Percentiles rank a stretch among this genome's conserved stretches.
phyloP scores from a whole-genome alignment of 2,329 filamentous ascomycete species.

The Hymenoscyphus fraxineus region DNA sequence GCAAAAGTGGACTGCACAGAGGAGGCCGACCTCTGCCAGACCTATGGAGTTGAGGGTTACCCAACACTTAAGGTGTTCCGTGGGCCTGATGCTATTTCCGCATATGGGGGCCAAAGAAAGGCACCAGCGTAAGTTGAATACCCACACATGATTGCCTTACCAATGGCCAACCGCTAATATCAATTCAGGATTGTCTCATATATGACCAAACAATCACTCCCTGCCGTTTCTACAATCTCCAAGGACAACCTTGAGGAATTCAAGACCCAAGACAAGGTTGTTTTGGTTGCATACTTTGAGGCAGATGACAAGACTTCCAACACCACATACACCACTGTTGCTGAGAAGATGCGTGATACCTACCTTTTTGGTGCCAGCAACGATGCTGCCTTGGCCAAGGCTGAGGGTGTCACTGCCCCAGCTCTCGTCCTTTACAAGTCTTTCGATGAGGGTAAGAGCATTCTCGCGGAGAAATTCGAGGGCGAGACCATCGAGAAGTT shows the following conservation, averaged over 20 bases:
- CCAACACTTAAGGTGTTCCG: slow-evolving; percentile 99
- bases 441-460: slow-evolving; percentile 93
- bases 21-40: slow-evolving; percentile 85
- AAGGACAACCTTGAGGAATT: slow-evolving; percentile 87
- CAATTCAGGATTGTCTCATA: slow-evolving; percentile 63
- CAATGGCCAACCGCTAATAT: slow-evolving; percentile 11
- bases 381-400: slow-evolving; percentile 80
- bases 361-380: slow-evolving; percentile 89
- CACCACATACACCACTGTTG: slow-evolving; percentile 68
- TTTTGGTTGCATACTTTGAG: slow-evolving; percentile 84
- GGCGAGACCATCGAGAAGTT: slow-evolving; percentile 76
- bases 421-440: slow-evolving; percentile 93
- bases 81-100: slow-evolving; percentile 72
- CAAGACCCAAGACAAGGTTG: slow-evolving; percentile 97
- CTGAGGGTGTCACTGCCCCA: slow-evolving; percentile 83
- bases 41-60: slow-evolving; percentile 92
- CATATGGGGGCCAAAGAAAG: slow-evolving; percentile 89
- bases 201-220: slow-evolving; percentile 98
- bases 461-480: slow-evolving; percentile 78
- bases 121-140: slow-evolving; percentile 59
- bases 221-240: slow-evolving; percentile 79
- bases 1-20: slow-evolving; percentile 94
- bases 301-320: slow-evolving; percentile 78
- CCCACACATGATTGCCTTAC: neutral
- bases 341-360: slow-evolving; percentile 77